These are phyloP conservation scores for Suillus lakei DNA, from an alignment of 768 basidiomycete species.

Conservation along the genomic window DNA sequence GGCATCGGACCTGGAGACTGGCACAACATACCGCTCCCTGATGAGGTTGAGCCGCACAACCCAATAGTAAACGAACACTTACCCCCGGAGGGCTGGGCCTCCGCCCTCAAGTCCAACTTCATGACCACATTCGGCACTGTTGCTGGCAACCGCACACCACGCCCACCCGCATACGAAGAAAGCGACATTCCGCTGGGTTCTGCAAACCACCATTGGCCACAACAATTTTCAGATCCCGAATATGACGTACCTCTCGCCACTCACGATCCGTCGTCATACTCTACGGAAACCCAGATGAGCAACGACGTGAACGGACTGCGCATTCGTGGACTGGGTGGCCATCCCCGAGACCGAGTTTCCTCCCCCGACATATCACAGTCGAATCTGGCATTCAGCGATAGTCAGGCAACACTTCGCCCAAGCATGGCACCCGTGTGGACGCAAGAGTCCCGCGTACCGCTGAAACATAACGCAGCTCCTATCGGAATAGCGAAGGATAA, in stretches of 20 bases:
- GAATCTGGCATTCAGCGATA: conserved; percentile 2
- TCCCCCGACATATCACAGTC: conserved; percentile 10
- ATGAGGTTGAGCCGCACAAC: background rate
- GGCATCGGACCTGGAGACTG: conserved; percentile 17
- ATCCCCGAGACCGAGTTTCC: conserved; percentile 14
- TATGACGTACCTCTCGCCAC: background rate
- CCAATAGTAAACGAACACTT: background rate
- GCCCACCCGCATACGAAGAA: background rate
- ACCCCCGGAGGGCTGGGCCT: conserved; percentile 43
- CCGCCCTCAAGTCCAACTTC: conserved; percentile 47
- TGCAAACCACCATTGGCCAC: conserved; percentile 9
- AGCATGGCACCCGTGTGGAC: conserved; percentile 13
- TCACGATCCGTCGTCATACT: background rate
- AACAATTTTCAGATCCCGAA: conserved; percentile 9
- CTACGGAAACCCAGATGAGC: background rate
- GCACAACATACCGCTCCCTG: conserved; percentile 9
- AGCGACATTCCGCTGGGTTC: background rate
- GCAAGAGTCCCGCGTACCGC: conserved; percentile 20
- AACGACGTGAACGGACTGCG: conserved; percentile 42
- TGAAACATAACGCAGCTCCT: conserved; percentile 4
- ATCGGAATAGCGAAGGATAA: background rate
- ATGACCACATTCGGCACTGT: conserved; percentile 55
- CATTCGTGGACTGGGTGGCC: conserved; percentile 31
- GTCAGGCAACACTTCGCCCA: conserved; percentile 13
- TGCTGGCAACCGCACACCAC: conserved; percentile 43